Evolutionary conservation across 768 basidiomycete genomes (phyloP).

Genomic region (Suillus decipiens): DNA sequence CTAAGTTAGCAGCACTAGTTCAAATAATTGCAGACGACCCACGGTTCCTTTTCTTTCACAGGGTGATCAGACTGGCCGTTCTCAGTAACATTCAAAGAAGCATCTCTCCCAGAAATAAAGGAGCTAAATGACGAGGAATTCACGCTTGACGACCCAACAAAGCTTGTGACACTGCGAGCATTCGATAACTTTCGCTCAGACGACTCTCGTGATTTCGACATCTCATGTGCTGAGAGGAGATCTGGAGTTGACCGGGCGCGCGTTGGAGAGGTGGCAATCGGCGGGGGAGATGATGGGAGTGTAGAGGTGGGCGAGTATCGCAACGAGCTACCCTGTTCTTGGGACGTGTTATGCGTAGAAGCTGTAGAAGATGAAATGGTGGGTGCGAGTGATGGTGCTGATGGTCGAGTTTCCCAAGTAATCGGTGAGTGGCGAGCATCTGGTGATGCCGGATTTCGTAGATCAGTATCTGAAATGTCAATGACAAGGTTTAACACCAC

Average conservation of each 20-base stretch:
- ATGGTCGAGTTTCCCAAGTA: conserved; percentile 54
- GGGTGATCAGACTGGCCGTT: conserved; percentile 26
- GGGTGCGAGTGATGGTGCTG: conserved; percentile 54
- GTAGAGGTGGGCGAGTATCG: conserved; percentile 35
- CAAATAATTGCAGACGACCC: conserved; percentile 25
- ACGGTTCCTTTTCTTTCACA: conserved; percentile 54
- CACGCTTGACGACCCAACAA: conserved; percentile 22
- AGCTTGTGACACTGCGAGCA: conserved; percentile 30
- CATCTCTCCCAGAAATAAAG: conserved; percentile 17
- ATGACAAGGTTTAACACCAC: conserved; percentile 20
- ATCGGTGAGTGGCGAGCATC: conserved; percentile 50
- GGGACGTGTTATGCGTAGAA: conserved; percentile 34
- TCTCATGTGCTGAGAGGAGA: conserved; percentile 45
- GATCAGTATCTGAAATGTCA: conserved; percentile 39
- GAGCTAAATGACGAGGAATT: conserved; percentile 21
- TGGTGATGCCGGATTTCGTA: conserved; percentile 76
- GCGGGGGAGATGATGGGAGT: conserved; percentile 38
- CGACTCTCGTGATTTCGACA: conserved; percentile 28
- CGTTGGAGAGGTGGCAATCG: conserved; percentile 48
- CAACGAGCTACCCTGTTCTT: conserved; percentile 28
- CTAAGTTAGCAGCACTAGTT: conserved; percentile 14
- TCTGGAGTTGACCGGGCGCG: conserved; percentile 60
- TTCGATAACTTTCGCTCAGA: conserved; percentile 33
- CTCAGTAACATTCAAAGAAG: conserved; percentile 22
- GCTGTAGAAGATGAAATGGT: conserved; percentile 46